Percentiles rank a stretch among this genome's conserved stretches.
Conservation (phyloP, 805 yeast genomes). For the Yarrowia deformans region DNA sequence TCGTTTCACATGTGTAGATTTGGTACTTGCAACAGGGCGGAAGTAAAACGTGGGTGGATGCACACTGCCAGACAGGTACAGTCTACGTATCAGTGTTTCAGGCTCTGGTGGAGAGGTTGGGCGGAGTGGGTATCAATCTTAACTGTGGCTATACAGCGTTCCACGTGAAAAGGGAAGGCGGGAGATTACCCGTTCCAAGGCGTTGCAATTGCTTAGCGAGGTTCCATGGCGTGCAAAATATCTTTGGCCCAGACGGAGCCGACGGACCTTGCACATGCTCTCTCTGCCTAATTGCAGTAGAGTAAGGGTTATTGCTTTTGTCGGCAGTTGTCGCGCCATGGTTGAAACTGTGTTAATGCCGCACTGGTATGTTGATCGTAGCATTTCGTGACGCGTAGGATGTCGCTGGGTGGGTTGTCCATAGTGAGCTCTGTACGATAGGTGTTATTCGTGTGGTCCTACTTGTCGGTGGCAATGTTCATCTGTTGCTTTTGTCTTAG, state of each 20-base stretch:
- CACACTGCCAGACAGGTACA: not conserved
- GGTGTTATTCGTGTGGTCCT: too few species aligned
- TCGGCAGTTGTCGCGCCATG: not conserved
- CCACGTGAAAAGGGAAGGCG: not conserved
- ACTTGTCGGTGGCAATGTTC: too few species aligned
- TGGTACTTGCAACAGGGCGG: constrained; percentile 7
- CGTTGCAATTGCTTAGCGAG: too few species aligned
- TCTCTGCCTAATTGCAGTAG: too few species aligned
- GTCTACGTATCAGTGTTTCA: not conserved
- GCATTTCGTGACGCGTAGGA: not conserved
- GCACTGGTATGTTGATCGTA: constrained; percentile 30
- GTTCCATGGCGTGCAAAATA: too few species aligned
- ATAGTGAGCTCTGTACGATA: too few species aligned
- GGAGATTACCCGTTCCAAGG: not conserved
- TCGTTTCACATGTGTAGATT: constrained; percentile 25
- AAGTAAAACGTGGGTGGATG: not conserved
- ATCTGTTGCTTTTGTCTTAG: too few species aligned
- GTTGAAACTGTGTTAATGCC: constrained; percentile 26
- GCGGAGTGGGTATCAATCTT: constrained; percentile 10
- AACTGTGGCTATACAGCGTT: not conserved
- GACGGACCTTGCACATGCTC: not conserved
- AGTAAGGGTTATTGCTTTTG: constrained; percentile 1
- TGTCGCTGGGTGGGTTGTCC: too few species aligned
- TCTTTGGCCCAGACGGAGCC: too few species aligned
- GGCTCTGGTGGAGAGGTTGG: constrained; percentile 12